phyloP scores from a whole-genome alignment of 305 asterid genomes.

The Caryopteris hybrid region DNA sequence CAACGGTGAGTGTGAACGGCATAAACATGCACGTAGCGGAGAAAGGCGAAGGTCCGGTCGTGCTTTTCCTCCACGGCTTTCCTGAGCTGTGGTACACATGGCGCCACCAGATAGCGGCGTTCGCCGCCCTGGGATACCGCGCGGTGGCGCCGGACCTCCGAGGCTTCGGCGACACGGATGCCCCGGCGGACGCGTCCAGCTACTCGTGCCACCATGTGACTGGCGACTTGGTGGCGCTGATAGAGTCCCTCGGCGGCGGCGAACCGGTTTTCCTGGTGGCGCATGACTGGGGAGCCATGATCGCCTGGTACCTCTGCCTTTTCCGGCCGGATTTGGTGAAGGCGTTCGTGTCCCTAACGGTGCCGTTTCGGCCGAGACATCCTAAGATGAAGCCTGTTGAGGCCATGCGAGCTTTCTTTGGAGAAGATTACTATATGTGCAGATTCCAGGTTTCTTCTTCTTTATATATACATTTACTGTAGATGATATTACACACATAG shows the following conservation, averaged over 20 bases:
- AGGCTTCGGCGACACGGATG: conserved; percentile 71
- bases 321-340: conserved; percentile 73
- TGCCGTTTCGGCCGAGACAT: conserved; percentile 77
- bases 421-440: conserved; percentile 89
- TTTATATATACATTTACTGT: neutral
- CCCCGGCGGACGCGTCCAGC: conserved; percentile 41
- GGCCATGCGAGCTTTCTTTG: conserved; percentile 57
- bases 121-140: conserved; percentile 67
- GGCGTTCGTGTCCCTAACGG: conserved; percentile 54
- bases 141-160: conserved; percentile 95
- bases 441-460: conserved; percentile 70
- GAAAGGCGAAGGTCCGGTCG: conserved; percentile 58
- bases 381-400: conserved; percentile 59
- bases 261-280: conserved; percentile 61
- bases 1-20: conserved; percentile 52
- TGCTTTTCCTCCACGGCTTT: conserved; percentile 91
- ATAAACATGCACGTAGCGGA: conserved; percentile 86
- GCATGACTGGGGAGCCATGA: conserved; percentile 94
- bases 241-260: conserved; percentile 42
- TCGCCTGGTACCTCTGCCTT: conserved; percentile 75
- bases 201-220: conserved; percentile 63
- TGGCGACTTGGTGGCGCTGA: conserved; percentile 70
- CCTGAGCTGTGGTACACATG: conserved; percentile 97
- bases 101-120: conserved; percentile 74
- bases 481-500: neutral